These are phyloP conservation scores for Fistulina hepatica DNA, from an alignment of 1,284 basidiomycete species.

Conservation along the genomic window DNA sequence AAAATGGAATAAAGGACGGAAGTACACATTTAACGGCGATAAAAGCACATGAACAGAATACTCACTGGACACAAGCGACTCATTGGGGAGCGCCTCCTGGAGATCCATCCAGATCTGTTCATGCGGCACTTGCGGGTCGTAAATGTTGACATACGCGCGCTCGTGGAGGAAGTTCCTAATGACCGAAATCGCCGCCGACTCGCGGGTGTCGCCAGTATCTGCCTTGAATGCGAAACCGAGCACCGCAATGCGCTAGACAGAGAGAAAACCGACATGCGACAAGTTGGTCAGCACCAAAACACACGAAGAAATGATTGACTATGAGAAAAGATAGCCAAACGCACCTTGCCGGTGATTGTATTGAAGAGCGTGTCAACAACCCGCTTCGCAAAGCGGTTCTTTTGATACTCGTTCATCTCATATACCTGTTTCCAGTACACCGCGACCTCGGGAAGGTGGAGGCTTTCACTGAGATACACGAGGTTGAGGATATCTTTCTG, in stretches of 20 bases:
- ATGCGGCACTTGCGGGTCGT: constrained; percentile 81
- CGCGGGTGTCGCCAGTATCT: constrained; percentile 94
- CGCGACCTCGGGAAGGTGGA: constrained; percentile 94
- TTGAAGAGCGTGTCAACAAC: constrained; percentile 96
- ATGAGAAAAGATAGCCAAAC: constrained; percentile 59
- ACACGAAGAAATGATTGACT: background rate
- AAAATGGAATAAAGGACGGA: too few species aligned
- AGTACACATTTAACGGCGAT: too few species aligned
- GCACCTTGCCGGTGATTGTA: constrained; percentile 80
- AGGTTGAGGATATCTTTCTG: constrained; percentile 99
- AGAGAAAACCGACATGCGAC: constrained; percentile 13
- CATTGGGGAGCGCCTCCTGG: constrained; percentile 49
- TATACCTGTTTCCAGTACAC: constrained; percentile 96
- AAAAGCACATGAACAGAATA: constrained; percentile 2
- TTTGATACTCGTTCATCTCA: constrained; percentile 95
- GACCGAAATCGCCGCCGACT: constrained; percentile 93
- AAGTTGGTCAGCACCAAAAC: constrained; percentile 22
- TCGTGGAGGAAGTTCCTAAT: constrained; percentile 91
- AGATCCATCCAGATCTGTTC: constrained; percentile 72
- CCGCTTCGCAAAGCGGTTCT: constrained; percentile 79
- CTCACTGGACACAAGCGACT: constrained; percentile 51
- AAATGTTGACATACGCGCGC: constrained; percentile 77
- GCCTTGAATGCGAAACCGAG: constrained; percentile 97
- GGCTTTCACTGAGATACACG: constrained; percentile 90
- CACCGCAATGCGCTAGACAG: constrained; percentile 77